Conservation (phyloP, 768 basidiomycete species). For the Kwoniella botswanensis region DNA sequence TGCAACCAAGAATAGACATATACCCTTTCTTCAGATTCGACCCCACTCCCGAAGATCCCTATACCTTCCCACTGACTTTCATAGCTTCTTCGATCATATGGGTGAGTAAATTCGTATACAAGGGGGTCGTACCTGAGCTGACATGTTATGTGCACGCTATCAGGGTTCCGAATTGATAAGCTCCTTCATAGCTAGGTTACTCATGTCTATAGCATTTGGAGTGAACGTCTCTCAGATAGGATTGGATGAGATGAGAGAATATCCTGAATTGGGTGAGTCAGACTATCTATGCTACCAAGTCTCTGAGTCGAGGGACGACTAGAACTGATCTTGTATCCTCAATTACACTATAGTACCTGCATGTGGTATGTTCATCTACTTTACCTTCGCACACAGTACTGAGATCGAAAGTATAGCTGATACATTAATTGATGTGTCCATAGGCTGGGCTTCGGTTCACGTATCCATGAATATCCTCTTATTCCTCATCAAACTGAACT, state of each 20-base stretch:
- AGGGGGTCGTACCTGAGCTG: neutral
- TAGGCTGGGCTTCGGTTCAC: slow-evolving; percentile 59
- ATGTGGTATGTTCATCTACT: slow-evolving; percentile 42
- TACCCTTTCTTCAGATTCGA: slow-evolving; percentile 61
- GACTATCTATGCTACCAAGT: neutral
- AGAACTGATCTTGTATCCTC: neutral
- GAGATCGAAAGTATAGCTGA: neutral
- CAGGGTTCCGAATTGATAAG: slow-evolving; percentile 59
- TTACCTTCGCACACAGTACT: too few species aligned
- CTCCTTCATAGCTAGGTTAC: slow-evolving; percentile 56
- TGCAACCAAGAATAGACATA: slow-evolving; percentile 38
- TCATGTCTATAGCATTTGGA: slow-evolving; percentile 55
- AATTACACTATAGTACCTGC: slow-evolving; percentile 24
- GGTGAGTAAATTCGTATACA: slow-evolving; percentile 34
- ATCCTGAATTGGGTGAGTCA: slow-evolving; percentile 55
- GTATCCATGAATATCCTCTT: slow-evolving; percentile 60
- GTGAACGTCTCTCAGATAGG: slow-evolving; percentile 59
- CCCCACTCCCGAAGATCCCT: slow-evolving; percentile 58
- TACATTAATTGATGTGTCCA: neutral
- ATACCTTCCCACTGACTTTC: slow-evolving; percentile 60
- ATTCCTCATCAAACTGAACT: slow-evolving; percentile 57
- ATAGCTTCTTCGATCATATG: slow-evolving; percentile 59
- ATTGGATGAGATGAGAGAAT: slow-evolving; percentile 59
- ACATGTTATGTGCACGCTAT: neutral
- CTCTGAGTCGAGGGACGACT: neutral